Conservation (phyloP, 495 filamentous ascomycete species). For the Aspergillus leporis region DNA sequence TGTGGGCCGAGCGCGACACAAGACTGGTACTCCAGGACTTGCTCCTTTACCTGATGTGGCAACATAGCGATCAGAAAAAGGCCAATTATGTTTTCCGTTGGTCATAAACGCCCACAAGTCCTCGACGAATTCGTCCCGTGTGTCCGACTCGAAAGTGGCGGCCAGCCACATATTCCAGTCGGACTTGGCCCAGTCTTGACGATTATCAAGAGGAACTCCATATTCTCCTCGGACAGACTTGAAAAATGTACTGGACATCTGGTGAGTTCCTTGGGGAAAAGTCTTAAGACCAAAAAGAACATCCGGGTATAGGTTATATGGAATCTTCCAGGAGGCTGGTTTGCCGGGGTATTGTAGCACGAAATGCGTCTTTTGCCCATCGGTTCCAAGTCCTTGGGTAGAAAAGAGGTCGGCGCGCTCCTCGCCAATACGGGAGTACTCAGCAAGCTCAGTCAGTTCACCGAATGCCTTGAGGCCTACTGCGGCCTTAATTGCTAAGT, state of each 20-base stretch:
- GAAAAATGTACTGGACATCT: constrained; percentile 44
- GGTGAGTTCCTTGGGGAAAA: constrained; percentile 37
- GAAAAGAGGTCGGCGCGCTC: constrained; percentile 43
- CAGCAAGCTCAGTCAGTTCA: constrained; percentile 32
- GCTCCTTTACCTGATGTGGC: constrained; percentile 38
- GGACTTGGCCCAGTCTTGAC: constrained; percentile 50
- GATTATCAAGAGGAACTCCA: constrained; percentile 44
- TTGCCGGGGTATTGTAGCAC: constrained; percentile 40
- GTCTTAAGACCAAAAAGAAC: constrained; percentile 42
- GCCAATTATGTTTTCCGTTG: constrained; percentile 49
- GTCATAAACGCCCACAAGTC: constrained; percentile 49
- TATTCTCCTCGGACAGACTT: constrained; percentile 38
- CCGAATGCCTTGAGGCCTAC: constrained; percentile 55
- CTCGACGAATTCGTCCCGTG: constrained; percentile 38
- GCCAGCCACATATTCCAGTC: constrained; percentile 54
- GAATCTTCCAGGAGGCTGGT: constrained; percentile 39
- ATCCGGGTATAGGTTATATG: constrained; percentile 50
- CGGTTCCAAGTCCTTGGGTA: constrained; percentile 35
- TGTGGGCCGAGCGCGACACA: constrained; percentile 55
- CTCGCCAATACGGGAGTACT: constrained; percentile 43
- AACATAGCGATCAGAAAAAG: constrained; percentile 50
- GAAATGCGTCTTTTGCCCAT: constrained; percentile 44
- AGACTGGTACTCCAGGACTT: constrained; percentile 34
- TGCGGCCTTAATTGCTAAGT: constrained; percentile 58
- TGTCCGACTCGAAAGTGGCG: constrained; percentile 30